Percentiles rank a stretch among this genome's conserved stretches.
phyloP scores from a whole-genome alignment of 495 filamentous ascomycete genomes.

The Penicillium malachiteum region DNA sequence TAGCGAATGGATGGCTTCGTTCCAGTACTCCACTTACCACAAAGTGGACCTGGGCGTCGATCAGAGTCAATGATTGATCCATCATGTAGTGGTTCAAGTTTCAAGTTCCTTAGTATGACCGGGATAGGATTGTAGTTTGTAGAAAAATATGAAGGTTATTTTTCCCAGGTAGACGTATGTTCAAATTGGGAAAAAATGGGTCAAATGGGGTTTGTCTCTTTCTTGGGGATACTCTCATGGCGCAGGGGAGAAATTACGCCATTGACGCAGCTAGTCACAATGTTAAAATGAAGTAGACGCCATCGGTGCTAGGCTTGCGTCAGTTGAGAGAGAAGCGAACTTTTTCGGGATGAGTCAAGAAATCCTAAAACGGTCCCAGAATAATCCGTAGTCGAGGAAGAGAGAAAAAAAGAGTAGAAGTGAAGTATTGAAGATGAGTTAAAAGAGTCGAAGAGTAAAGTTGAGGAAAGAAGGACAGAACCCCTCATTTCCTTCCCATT shows the following conservation, averaged over 20 bases:
- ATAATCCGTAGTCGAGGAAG: neutral
- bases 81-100: constrained; percentile 25
- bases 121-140: no score
- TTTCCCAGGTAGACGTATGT: no score
- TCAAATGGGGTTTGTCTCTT: neutral
- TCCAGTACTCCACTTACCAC: constrained; percentile 40
- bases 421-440: neutral
- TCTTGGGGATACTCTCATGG: constrained; percentile 1
- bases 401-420: neutral
- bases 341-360: neutral
- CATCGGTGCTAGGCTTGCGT: neutral
- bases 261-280: constrained; percentile 10
- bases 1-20: no score
- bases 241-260: constrained; percentile 15
- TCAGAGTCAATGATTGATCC: constrained; percentile 49
- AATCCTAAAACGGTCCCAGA: neutral
- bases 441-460: neutral
- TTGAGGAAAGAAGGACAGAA: neutral
- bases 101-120: no score
- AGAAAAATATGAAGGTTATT: no score
- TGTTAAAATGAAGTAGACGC: neutral
- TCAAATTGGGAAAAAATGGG: neutral
- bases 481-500: constrained; percentile 1
- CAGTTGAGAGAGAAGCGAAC: neutral
- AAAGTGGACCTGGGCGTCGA: constrained; percentile 57